Evolutionary conservation across 2,329 filamentous ascomycete genomes (phyloP).

Genomic region (Talaromyces sp.): DNA sequence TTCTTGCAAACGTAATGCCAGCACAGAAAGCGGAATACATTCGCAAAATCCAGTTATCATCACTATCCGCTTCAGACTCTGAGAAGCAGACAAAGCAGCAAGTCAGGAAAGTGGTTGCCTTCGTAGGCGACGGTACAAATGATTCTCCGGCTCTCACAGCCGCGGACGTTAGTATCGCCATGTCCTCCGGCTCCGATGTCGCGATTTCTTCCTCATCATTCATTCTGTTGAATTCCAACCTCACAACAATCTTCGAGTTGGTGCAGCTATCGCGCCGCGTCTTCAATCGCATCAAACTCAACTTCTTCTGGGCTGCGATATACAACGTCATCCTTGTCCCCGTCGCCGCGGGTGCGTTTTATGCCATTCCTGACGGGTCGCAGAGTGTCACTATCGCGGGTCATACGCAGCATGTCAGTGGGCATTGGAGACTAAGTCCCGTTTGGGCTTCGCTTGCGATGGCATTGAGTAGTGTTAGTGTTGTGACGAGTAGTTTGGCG

Average conservation of each 20-base stretch:
- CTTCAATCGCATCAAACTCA: conserved; percentile 75
- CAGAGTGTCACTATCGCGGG: conserved; percentile 29
- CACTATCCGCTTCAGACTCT: conserved; percentile 45
- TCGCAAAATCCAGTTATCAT: conserved; percentile 31
- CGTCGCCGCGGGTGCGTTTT: conserved; percentile 76
- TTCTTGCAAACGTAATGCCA: conserved; percentile 84
- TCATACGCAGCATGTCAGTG: conserved; percentile 29
- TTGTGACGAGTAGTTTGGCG: conserved; percentile 75
- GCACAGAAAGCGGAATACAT: conserved; percentile 63
- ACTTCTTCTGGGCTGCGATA: conserved; percentile 79
- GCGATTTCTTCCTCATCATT: conserved; percentile 79
- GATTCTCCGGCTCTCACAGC: conserved; percentile 76
- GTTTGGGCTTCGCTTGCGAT: conserved; percentile 86
- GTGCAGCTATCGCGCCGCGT: conserved; percentile 68
- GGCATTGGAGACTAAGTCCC: conserved; percentile 47
- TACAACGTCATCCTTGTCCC: conserved; percentile 79
- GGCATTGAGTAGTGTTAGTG: conserved; percentile 87
- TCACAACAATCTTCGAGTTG: conserved; percentile 68
- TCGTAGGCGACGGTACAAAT: conserved; percentile 86
- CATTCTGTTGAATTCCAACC: conserved; percentile 69
- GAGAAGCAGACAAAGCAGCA: conserved; percentile 43
- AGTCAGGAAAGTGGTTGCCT: conserved; percentile 58
- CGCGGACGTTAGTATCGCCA: conserved; percentile 78
- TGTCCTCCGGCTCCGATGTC: conserved; percentile 77
- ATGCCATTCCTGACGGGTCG: conserved; percentile 52